A percentile compares a stretch with the other conserved stretches of the same genome.
Conservation (phyloP, 306 rosid species). For the Dryas drummondii region DNA sequence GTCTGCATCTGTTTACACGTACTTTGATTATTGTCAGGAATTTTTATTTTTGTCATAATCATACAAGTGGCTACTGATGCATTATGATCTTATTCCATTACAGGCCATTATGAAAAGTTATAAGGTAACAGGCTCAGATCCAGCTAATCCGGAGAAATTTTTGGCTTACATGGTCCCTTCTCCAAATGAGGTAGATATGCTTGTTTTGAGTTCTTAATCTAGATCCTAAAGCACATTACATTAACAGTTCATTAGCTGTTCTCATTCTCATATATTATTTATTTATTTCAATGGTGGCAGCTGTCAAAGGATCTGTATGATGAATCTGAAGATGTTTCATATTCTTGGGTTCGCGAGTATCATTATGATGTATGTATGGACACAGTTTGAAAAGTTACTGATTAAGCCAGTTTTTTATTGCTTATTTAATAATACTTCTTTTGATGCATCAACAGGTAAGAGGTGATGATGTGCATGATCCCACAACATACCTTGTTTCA, state of each 20-base stretch:
- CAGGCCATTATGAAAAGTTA: conserved; percentile 98
- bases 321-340: conserved; percentile 76
- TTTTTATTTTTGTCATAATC: background rate
- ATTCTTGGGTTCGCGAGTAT: conserved; percentile 92
- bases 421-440: conserved; percentile 4
- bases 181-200: conserved; percentile 71
- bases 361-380: conserved; percentile 76
- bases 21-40: background rate
- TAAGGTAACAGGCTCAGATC: conserved; percentile 61
- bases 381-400: conserved; percentile 12
- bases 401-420: background rate
- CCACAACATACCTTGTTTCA: conserved; percentile 75
- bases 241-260: background rate
- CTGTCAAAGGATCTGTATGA: conserved; percentile 82
- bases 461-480: conserved; percentile 81
- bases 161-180: conserved; percentile 93
- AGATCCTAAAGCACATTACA: background rate
- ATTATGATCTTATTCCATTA: conserved; percentile 18
- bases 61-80: conserved; percentile 1
- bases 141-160: conserved; percentile 82
- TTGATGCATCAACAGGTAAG: conserved; percentile 56
- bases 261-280: conserved; percentile 12
- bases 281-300: conserved; percentile 51
- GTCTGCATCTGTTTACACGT: background rate
- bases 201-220: conserved; percentile 6